A percentile compares a stretch with the other conserved stretches of the same genome.
These are phyloP conservation scores for Vigna mungo DNA, from an alignment of 306 rosid species.

Conservation along the genomic window DNA sequence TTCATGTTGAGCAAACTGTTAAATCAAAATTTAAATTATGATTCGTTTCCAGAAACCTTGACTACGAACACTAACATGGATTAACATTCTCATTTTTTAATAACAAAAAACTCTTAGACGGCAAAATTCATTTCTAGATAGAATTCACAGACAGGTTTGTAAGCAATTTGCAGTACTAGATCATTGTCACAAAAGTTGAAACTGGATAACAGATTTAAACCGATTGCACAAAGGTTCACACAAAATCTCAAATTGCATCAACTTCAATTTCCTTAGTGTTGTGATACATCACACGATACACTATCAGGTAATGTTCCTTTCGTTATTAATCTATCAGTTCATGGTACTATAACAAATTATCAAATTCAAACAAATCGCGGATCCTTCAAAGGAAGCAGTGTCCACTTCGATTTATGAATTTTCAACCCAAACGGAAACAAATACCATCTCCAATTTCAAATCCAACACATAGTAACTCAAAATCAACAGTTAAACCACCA, in stretches of 20 bases:
- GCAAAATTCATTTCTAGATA: conserved; percentile 16
- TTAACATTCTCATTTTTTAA: conserved; percentile 10
- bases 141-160: conserved; percentile 20
- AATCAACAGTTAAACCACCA: conserved; percentile 6
- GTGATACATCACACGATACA: not conserved
- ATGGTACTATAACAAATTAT: not conserved
- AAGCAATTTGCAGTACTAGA: conserved; percentile 1
- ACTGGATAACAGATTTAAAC: conserved; percentile 10
- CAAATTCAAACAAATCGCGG: conserved; percentile 34
- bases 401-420: conserved; percentile 25
- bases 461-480: not conserved
- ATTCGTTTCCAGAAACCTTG: not conserved
- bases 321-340: not conserved
- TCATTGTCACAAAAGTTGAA: conserved; percentile 15
- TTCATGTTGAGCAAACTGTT: conserved; percentile 14
- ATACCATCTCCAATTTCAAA: conserved; percentile 21
- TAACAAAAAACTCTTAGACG: not conserved
- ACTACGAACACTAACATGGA: not conserved
- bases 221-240: conserved; percentile 9
- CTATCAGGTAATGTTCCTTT: not conserved
- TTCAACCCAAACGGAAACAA: conserved; percentile 31
- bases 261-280: not conserved
- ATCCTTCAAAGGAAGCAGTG: conserved; percentile 36
- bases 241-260: conserved; percentile 24
- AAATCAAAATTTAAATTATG: conserved; percentile 6